A percentile compares a stretch with the other conserved stretches of the same genome.
These are phyloP conservation scores for Periglandula ipomoeae DNA, from an alignment of 2,329 filamentous ascomycete genomes.

Conservation along the genomic window DNA sequence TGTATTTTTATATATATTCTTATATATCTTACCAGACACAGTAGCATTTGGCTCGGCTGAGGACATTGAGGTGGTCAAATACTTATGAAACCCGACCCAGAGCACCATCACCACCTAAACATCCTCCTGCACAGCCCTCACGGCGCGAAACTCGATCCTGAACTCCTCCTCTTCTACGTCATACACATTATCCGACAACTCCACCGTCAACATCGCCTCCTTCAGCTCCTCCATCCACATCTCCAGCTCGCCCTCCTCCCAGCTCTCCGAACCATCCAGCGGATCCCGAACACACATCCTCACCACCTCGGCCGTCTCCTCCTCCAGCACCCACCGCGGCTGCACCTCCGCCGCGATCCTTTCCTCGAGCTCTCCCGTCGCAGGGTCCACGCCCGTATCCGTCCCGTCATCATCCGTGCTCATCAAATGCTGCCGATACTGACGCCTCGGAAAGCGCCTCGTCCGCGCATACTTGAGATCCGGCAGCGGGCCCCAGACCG, in stretches of 20 bases:
- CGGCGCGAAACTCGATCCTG: conserved; percentile 5
- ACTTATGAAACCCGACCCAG: no score
- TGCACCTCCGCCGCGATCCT: conserved; percentile 6
- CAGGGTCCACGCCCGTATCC: conserved; percentile 1
- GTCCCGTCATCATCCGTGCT: neutral
- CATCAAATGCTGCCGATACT: neutral
- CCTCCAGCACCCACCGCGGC: conserved; percentile 9
- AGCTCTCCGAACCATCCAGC: neutral
- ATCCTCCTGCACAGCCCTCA: conserved; percentile 1
- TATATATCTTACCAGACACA: no score
- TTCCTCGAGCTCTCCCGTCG: conserved; percentile 2
- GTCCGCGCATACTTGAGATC: conserved; percentile 1
- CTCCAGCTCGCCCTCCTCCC: conserved; percentile 11
- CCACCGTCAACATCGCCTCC: conserved; percentile 2
- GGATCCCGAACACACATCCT: conserved; percentile 9
- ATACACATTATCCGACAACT: conserved; percentile 8
- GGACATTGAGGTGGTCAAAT: no score
- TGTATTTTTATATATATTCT: no score
- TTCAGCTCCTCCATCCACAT: conserved; percentile 12
- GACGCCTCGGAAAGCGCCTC: neutral
- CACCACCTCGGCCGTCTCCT: conserved; percentile 10
- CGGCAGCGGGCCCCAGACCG: conserved; percentile 16
- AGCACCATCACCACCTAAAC: no score
- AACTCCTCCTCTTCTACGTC: conserved; percentile 5
- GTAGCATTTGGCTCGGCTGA: no score